Conservation (phyloP, 1,284 basidiomycete species). For the Fomitopsis betulina region DNA sequence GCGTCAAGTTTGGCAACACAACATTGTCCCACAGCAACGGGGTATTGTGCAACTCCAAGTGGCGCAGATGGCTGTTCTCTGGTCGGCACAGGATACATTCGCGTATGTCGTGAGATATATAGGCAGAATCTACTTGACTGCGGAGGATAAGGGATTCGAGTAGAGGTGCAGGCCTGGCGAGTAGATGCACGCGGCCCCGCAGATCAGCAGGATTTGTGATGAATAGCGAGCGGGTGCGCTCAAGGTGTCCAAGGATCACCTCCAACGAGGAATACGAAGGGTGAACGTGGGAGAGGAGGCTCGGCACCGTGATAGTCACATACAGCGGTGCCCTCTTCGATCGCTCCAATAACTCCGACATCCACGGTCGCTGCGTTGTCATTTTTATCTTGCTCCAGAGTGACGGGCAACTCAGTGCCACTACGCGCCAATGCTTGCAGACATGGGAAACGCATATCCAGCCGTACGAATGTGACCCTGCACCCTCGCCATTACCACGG, state of each 20-base stretch:
- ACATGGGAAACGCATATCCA: neutral
- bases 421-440: neutral
- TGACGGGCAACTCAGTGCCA: neutral
- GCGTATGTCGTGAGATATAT: neutral
- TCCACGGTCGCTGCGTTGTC: neutral
- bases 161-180: neutral
- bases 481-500: no score
- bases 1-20: neutral
- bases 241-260: neutral
- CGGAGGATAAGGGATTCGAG: neutral
- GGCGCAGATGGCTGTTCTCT: neutral
- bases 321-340: neutral
- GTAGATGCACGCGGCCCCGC: neutral
- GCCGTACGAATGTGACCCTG: neutral
- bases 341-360: neutral
- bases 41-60: neutral
- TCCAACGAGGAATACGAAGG: neutral
- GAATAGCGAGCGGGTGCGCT: neutral
- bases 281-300: no score
- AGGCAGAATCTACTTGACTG: neutral
- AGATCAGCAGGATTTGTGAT: neutral
- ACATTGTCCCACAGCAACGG: neutral
- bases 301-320: neutral
- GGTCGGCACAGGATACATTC: neutral
- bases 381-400: neutral